Conservation (phyloP, 2,329 filamentous ascomycete genomes). For the Colletotrichum endophyticum region DNA sequence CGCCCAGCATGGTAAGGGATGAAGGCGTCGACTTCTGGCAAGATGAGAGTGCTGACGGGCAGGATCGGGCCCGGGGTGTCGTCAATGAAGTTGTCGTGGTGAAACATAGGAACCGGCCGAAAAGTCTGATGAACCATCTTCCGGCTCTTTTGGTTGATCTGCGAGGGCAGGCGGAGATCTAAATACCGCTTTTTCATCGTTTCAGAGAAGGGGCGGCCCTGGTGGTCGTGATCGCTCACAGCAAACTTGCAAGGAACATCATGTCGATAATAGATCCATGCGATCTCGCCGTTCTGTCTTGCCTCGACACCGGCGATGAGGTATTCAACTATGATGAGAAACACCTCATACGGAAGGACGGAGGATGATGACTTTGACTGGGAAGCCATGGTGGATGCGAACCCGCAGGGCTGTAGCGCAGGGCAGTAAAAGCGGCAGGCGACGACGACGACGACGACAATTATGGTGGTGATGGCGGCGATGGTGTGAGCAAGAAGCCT, state of each 20-base stretch:
- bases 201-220: no score
- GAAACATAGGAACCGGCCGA: not conserved
- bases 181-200: no score
- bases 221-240: no score
- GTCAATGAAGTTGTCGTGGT: no score
- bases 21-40: not conserved
- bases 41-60: not conserved
- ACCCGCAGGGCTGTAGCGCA: not conserved
- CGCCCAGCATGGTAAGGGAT: not conserved
- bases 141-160: not conserved
- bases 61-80: no score
- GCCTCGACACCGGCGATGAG: not conserved
- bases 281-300: accelerated
- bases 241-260: not conserved
- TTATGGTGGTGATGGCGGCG: not conserved
- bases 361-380: not conserved
- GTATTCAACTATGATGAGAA: not conserved
- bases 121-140: not conserved
- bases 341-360: not conserved
- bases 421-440: not conserved
- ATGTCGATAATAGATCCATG: not conserved
- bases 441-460: not conserved
- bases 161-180: not conserved
- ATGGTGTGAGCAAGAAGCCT: not conserved
- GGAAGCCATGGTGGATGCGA: not conserved